These are phyloP conservation scores for Ceriops zippeliana DNA, from an alignment of 345 rosid species.

Conservation along the genomic window DNA sequence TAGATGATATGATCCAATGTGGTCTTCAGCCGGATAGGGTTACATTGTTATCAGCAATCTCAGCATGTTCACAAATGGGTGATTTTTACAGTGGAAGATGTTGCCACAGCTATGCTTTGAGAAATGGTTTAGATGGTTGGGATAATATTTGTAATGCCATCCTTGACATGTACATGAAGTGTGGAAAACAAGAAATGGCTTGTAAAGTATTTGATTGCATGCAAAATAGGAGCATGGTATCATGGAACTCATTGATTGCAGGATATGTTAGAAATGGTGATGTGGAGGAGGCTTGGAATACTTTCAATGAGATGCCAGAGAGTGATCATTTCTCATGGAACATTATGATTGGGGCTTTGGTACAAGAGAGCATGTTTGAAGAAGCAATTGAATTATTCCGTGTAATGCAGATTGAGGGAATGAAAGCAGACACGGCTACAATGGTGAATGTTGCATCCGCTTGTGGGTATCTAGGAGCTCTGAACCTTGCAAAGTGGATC, in stretches of 20 bases:
- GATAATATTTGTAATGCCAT: slow-evolving; percentile 48
- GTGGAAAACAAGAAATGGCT: slow-evolving; percentile 44
- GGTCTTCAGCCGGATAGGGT: slow-evolving; percentile 54
- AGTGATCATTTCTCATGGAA: slow-evolving; percentile 59
- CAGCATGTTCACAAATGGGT: slow-evolving; percentile 48
- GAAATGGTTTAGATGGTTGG: slow-evolving; percentile 50
- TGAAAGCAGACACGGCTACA: slow-evolving; percentile 49
- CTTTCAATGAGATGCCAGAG: slow-evolving; percentile 55
- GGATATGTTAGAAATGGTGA: slow-evolving; percentile 49
- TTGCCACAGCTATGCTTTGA: slow-evolving; percentile 56
- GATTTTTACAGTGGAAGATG: slow-evolving; percentile 37
- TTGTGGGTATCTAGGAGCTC: slow-evolving; percentile 58
- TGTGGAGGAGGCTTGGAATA: slow-evolving; percentile 45
- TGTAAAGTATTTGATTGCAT: slow-evolving; percentile 39
- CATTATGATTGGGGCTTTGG: slow-evolving; percentile 48
- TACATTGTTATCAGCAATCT: slow-evolving; percentile 47
- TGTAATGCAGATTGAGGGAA: slow-evolving; percentile 49
- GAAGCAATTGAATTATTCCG: slow-evolving; percentile 58
- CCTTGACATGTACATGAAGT: slow-evolving; percentile 70
- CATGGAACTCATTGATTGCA: slow-evolving; percentile 57
- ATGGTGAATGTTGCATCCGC: slow-evolving; percentile 58
- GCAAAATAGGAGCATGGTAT: slow-evolving; percentile 49
- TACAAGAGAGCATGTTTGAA: slow-evolving; percentile 55
- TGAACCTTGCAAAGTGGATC: slow-evolving; percentile 60
- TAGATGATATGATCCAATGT: slow-evolving; percentile 42